phyloP scores from a whole-genome alignment of 192 early-diverging fungal genomes.

The Linnemannia hyalina region DNA sequence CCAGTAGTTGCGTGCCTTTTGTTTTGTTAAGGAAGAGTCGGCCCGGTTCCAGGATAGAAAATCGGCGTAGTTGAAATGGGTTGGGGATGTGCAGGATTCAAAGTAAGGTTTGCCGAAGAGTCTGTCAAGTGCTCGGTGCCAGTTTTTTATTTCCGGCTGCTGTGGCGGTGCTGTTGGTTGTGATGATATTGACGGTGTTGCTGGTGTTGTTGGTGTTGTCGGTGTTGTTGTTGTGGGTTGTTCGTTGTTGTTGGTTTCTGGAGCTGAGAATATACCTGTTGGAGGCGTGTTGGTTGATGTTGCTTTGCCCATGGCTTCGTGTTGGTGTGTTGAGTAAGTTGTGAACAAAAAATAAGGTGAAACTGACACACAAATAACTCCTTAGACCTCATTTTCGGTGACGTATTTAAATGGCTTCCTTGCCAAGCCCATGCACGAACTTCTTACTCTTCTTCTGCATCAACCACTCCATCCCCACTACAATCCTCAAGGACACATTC shows the following conservation, averaged over 20 bases:
- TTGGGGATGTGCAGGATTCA: not conserved
- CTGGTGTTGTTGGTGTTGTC: not conserved
- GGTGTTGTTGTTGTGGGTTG: not conserved
- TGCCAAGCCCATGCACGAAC: no score
- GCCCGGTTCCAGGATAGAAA: not conserved
- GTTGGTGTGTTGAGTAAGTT: no score
- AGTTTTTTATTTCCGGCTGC: not conserved
- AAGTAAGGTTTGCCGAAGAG: not conserved
- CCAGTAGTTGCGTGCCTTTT: constrained; percentile 1
- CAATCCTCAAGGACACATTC: no score
- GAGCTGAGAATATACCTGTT: not conserved
- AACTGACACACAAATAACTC: no score
- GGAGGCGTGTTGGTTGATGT: not conserved
- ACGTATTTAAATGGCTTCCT: no score
- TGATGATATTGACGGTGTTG: not conserved
- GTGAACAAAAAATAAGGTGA: no score
- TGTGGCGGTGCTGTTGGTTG: not conserved
- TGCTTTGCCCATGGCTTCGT: not conserved
- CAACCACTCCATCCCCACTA: no score
- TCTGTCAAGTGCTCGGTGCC: not conserved
- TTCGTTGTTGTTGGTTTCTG: not conserved
- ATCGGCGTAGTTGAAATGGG: not conserved
- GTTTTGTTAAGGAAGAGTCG: not conserved
- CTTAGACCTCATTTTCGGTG: no score
- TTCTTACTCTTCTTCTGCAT: no score